Percentiles rank a stretch among this genome's conserved stretches.
Evolutionary conservation across 345 rosid species (phyloP).

Genomic region (Salix koriyanagi): DNA sequence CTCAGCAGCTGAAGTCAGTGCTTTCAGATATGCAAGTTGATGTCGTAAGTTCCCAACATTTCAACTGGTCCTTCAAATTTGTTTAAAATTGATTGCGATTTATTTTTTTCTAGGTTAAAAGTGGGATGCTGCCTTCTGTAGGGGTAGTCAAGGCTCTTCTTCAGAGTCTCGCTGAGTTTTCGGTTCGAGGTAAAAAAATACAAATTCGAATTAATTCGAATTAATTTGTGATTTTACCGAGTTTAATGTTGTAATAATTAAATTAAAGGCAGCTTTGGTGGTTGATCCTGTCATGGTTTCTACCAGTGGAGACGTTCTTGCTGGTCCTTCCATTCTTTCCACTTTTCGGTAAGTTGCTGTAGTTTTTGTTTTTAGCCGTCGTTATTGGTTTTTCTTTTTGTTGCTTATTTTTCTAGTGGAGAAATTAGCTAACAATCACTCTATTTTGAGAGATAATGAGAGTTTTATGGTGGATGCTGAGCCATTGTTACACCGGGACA

Average conservation of each 20-base stretch:
- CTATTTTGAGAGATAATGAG: too few species aligned
- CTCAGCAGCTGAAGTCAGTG: slow-evolving; percentile 74
- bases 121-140: slow-evolving; percentile 88
- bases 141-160: slow-evolving; percentile 57
- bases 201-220: background rate
- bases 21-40: slow-evolving; percentile 90
- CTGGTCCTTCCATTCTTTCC: slow-evolving; percentile 68
- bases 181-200: slow-evolving; percentile 59
- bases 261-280: slow-evolving; percentile 75
- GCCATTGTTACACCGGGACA: too few species aligned
- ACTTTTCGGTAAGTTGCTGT: slow-evolving; percentile 53
- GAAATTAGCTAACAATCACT: background rate
- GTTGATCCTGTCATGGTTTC: slow-evolving; percentile 99
- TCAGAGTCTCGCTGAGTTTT: slow-evolving; percentile 51
- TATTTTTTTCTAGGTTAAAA: slow-evolving; percentile 65
- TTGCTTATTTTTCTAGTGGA: background rate
- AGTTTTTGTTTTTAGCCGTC: background rate
- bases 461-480: too few species aligned
- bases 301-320: slow-evolving; percentile 86
- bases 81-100: background rate
- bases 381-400: background rate
- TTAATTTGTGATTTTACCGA: slow-evolving; percentile 8
- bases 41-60: slow-evolving; percentile 48
- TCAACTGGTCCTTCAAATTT: too few species aligned
- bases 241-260: slow-evolving; percentile 28